Base-by-base conservation (phyloP, 768 basidiomycete species). In the Leccinum pellstonianum region DNA sequence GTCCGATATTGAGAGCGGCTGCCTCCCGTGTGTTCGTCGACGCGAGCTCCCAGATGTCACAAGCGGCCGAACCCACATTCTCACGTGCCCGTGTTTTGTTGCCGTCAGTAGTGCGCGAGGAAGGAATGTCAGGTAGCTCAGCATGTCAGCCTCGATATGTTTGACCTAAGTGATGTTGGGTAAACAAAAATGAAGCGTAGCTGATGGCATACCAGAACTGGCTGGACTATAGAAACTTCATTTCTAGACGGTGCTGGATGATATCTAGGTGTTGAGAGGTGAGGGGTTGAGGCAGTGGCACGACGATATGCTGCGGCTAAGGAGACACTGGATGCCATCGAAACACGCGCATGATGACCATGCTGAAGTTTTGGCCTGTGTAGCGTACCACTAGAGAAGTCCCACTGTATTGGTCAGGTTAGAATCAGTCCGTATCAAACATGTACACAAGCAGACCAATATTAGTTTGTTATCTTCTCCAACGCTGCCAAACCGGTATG, bases 401-500 rank as follows among this genome's bases (percentile, higher is more conserved):
- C 95, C 95, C 95, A 98, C 92, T 94, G 64, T 37, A 31, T 52
- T 19, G 37, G 27, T 35, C 21, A 33, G 15, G 11, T 64, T n/a
- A 50, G 43, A n/a, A 62, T 35, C 21, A 23, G 48, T n/a, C 9
- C 15, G 31, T 25, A 23, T 19, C 53, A 48, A 29, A 52, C 31
- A 54, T 33, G 31, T 5, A 59, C 17, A 57, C 23, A 54, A 19
- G 72, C 84, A 56, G 70, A 95, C 95, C 64, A 98, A 70, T 48
- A 97, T 90, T 5, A 99, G 69, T 71, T 95, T 95, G 71, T 95
- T 97, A 67, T 99, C 97, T 72, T 98, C 96, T 17, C 95, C 97
- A 3, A 98, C 93, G 68, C 93, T 95, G 2, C 90, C 94, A 68
- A 99, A 98, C 8, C 96, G 84, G 69, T 98, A 96, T 46, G 93